These are phyloP conservation scores for Penicillium goetzii DNA, from an alignment of 495 filamentous ascomycete genomes.

Conservation along the genomic window DNA sequence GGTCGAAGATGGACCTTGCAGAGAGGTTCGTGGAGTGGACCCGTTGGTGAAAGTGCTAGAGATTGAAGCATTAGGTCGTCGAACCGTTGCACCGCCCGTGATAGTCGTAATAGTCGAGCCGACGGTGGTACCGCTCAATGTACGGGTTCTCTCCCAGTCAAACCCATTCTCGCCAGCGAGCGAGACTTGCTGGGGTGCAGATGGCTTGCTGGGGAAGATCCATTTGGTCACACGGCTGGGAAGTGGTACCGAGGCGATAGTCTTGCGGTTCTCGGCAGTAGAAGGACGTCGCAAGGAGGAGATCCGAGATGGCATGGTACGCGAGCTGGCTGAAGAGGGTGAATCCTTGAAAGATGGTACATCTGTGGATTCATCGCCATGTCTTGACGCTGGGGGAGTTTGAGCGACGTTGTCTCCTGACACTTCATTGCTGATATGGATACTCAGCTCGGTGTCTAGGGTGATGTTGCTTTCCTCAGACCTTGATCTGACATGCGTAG, in stretches of 20 bases:
- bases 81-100: constrained; percentile 17
- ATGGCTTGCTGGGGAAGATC: constrained; percentile 30
- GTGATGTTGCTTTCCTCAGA: constrained; percentile 22
- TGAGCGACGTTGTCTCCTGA: constrained; percentile 8
- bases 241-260: constrained; percentile 22
- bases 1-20: constrained; percentile 22
- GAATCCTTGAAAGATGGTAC: constrained; percentile 14
- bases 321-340: constrained; percentile 26
- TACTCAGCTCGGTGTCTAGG: constrained; percentile 8
- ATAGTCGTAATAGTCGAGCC: constrained; percentile 36
- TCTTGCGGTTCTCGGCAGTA: constrained; percentile 29
- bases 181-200: constrained; percentile 21
- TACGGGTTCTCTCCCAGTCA: constrained; percentile 42
- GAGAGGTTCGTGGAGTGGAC: constrained; percentile 33
- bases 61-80: constrained; percentile 33
- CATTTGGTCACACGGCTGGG: constrained; percentile 42
- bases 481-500: constrained; percentile 18
- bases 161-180: constrained; percentile 30
- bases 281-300: constrained; percentile 29
- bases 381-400: constrained; percentile 12
- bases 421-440: neutral
- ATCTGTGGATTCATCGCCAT: neutral
- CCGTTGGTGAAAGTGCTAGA: constrained; percentile 35
- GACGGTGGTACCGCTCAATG: constrained; percentile 47
- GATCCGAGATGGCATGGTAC: constrained; percentile 28